Evolutionary conservation across 2,329 filamentous ascomycete genomes (phyloP).

Genomic region (Colletotrichum acutatum): DNA sequence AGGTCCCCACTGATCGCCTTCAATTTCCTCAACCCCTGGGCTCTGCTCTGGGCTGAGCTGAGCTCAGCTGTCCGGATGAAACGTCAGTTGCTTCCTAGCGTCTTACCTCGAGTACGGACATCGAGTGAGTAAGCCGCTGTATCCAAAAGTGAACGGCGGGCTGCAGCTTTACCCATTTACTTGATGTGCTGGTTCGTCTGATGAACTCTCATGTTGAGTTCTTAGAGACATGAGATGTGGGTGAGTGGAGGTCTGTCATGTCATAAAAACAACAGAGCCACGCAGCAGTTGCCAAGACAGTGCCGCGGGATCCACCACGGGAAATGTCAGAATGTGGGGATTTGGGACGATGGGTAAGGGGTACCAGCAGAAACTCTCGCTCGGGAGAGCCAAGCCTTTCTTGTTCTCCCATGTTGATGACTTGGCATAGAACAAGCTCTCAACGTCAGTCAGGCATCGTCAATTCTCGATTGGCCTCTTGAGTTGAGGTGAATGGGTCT

Average conservation of each 20-base stretch:
- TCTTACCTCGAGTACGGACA: no score
- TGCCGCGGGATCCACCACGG: neutral
- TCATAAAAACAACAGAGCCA: neutral
- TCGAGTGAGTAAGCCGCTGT: neutral
- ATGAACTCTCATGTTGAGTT: neutral
- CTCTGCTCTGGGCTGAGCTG: neutral
- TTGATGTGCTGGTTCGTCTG: neutral
- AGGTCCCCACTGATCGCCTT: constrained; percentile 33
- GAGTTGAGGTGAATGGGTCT: neutral
- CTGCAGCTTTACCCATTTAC: neutral
- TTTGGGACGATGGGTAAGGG: neutral
- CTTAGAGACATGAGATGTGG: neutral
- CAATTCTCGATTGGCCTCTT: no score
- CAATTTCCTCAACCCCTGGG: constrained; percentile 25
- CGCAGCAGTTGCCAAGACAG: neutral
- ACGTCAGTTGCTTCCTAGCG: neutral
- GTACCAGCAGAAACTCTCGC: neutral
- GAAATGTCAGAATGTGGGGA: constrained; percentile 4
- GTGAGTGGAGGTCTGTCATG: neutral
- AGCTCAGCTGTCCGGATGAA: neutral
- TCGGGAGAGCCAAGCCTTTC: neutral
- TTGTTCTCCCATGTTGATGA: neutral
- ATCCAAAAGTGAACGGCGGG: neutral
- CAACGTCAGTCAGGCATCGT: no score
- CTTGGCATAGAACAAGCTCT: neutral